phyloP scores from a whole-genome alignment of 2,329 filamentous ascomycete species.

The Neurospora sp. region DNA sequence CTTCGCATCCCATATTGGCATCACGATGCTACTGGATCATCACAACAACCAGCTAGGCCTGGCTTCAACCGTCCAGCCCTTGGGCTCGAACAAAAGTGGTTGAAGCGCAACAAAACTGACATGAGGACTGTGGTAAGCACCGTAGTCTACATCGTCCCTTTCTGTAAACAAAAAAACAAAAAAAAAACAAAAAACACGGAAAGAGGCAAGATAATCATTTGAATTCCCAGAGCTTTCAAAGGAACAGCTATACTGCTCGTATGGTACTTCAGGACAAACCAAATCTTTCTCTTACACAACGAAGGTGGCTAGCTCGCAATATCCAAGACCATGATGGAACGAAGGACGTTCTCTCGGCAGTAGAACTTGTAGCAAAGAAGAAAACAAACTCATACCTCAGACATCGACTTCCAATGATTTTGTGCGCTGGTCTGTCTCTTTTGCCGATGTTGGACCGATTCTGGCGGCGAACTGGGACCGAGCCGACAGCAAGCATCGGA shows the following conservation, averaged over 20 bases:
- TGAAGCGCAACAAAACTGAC: neutral
- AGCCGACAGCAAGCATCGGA: neutral
- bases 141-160: neutral
- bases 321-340: neutral
- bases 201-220: neutral
- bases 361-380: neutral
- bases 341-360: neutral
- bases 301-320: neutral
- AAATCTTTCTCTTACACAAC: neutral
- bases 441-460: neutral
- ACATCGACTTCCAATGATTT: neutral
- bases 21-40: neutral
- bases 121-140: neutral
- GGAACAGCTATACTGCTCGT: neutral
- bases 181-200: neutral
- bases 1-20: neutral
- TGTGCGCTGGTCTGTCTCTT: neutral
- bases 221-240: neutral
- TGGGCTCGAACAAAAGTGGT: neutral
- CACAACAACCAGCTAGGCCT: neutral
- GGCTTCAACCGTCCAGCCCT: neutral
- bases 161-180: neutral
- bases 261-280: neutral
- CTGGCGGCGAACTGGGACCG: neutral
- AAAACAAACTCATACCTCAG: neutral